A percentile compares a stretch with the other conserved stretches of the same genome.
Evolutionary conservation across 306 rosid species (phyloP).

Genomic region (Morella rubra): DNA sequence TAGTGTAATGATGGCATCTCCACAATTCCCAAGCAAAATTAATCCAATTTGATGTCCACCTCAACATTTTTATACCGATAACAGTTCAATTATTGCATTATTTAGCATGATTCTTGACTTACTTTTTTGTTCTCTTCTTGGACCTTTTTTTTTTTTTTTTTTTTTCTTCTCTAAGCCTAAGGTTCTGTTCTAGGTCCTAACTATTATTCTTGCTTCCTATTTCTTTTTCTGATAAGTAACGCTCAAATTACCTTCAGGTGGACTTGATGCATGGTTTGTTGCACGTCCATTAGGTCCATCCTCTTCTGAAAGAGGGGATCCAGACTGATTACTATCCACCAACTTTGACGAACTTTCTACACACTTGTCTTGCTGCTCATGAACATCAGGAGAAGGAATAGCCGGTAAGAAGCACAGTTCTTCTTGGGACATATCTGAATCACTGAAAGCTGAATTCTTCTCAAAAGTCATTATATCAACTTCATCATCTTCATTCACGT

Average conservation of each 20-base stretch:
- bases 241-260: constrained; percentile 61
- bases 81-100: not conserved
- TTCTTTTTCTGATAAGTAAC: not conserved
- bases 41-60: not conserved
- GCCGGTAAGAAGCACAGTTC: constrained; percentile 90
- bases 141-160: too few species aligned
- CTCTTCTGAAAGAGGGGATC: constrained; percentile 91
- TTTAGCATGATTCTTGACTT: not conserved
- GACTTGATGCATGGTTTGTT: constrained; percentile 68
- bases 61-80: not conserved
- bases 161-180: too few species aligned
- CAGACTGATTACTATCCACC: constrained; percentile 77
- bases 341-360: constrained; percentile 71
- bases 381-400: constrained; percentile 64
- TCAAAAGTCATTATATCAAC: constrained; percentile 79
- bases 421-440: constrained; percentile 87
- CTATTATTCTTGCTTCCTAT: not conserved
- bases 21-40: not conserved
- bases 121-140: not conserved
- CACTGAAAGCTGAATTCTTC: constrained; percentile 80
- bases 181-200: not conserved
- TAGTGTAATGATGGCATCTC: not conserved
- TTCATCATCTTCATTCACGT: constrained; percentile 80
- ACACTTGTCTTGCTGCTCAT: constrained; percentile 68
- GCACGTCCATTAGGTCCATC: constrained; percentile 71